Base-by-base conservation (phyloP, 2,329 filamentous ascomycete genomes). In the Ophiosphaerella korrae region DNA sequence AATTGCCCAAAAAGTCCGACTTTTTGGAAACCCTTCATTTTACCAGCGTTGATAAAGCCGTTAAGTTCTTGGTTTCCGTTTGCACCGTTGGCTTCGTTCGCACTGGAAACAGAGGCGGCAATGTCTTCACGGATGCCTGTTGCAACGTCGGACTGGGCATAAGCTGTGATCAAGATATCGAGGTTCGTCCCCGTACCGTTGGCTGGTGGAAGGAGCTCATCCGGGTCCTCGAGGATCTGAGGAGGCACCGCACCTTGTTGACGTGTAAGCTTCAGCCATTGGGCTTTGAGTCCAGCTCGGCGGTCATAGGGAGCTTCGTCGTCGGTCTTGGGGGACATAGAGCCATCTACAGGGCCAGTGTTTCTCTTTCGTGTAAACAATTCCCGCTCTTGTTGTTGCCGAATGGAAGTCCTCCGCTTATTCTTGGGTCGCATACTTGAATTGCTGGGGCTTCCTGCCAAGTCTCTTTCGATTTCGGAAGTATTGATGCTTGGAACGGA, bases 401-500 rank as follows among this genome's bases (percentile, higher is more conserved):
- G 89, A 52, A 99, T 82, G 0, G 93, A 97, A 48, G 92, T 85
- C 47, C 87, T 86, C 23, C 92, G 86, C 66, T 86, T 89, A 57
- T 77, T 79, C 68, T 83, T 88, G 0, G 88, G 89, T 44, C 89
- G 82, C 5, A 84, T 78, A 23, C 83, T 80, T 0, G 85, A 82
- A 3, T 82, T 83, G 45, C 87, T 83, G 3, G 80, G 78, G 39
- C 80, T 88, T 23, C 87, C 87, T 38, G 75, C 67, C 18, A 62
- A 65, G 18, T 77, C 77, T 29, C 88, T 88, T 21, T 86, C 88
- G 3, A 87, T 81, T 70, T 89, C 95, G 31, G 81, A 83, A 31
- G 88, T 90, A 48, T 90, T 92, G 32, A 89, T 81, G 71, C 92
- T 97, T 1, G 90, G 87, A 57, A 96, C 88, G 1, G 92, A 96